Percentiles rank a stretch among this genome's conserved stretches.
These are phyloP conservation scores for Porodaedalea pini DNA, from an alignment of 1,284 basidiomycete genomes.

Conservation along the genomic window DNA sequence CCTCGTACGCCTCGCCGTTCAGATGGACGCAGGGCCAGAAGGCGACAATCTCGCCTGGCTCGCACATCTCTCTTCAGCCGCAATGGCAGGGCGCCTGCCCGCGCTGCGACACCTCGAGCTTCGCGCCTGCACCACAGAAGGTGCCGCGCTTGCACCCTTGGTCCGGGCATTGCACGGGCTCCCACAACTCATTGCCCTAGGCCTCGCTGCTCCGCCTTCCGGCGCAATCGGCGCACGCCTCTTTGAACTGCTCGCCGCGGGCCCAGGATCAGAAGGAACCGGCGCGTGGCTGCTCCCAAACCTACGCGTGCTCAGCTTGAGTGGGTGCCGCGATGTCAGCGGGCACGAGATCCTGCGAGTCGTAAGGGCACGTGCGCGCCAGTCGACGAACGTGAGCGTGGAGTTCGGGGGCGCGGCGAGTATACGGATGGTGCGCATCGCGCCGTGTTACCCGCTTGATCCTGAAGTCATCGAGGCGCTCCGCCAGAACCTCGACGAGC, in stretches of 20 bases:
- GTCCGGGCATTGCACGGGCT: slow-evolving; percentile 32
- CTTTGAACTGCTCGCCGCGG: slow-evolving; percentile 31
- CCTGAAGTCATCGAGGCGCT: slow-evolving; percentile 13
- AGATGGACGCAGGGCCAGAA: slow-evolving; percentile 30
- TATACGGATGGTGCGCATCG: slow-evolving; percentile 17
- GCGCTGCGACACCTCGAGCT: slow-evolving; percentile 32
- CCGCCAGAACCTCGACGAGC: slow-evolving; percentile 9
- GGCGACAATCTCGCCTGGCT: slow-evolving; percentile 33
- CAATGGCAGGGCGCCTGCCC: slow-evolving; percentile 26
- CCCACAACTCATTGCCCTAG: slow-evolving; percentile 31
- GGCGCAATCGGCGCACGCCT: slow-evolving; percentile 29
- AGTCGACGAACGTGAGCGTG: background rate
- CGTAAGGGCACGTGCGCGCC: slow-evolving; percentile 25
- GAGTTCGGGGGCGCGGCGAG: background rate
- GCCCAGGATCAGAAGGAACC: slow-evolving; percentile 14
- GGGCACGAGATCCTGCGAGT: slow-evolving; percentile 33
- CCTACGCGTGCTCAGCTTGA: slow-evolving; percentile 31
- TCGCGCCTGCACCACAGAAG: slow-evolving; percentile 31
- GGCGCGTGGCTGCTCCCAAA: slow-evolving; percentile 31
- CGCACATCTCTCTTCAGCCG: slow-evolving; percentile 26
- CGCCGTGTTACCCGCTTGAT: slow-evolving; percentile 14
- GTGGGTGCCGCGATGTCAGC: slow-evolving; percentile 31
- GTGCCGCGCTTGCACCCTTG: slow-evolving; percentile 31
- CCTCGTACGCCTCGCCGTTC: slow-evolving; percentile 29
- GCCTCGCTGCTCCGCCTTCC: slow-evolving; percentile 29